Conservation (phyloP, 768 basidiomycete genomes). For the Phlegmacium glaucopus region DNA sequence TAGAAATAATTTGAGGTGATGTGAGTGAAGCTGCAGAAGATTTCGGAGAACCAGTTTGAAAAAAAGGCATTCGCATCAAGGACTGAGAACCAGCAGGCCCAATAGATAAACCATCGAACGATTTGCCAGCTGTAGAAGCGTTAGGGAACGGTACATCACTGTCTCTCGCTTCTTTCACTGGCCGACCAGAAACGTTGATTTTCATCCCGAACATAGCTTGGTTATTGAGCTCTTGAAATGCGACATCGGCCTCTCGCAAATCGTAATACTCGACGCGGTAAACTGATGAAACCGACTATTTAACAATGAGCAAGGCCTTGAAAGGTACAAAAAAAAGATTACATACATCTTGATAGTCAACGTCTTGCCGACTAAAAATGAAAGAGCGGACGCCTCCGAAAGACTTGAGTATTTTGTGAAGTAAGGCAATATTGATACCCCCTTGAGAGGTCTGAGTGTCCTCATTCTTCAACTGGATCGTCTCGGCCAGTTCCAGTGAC, state of each 20-base stretch:
- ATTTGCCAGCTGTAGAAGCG: slow-evolving; percentile 13
- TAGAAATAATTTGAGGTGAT: not conserved
- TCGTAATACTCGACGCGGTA: slow-evolving; percentile 72
- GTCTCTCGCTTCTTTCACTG: slow-evolving; percentile 3
- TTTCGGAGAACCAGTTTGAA: slow-evolving; percentile 14
- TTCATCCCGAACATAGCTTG: slow-evolving; percentile 49
- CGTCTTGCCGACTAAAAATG: slow-evolving; percentile 16
- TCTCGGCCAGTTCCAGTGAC: not conserved
- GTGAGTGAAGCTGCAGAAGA: not conserved
- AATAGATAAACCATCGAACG: slow-evolving; percentile 18
- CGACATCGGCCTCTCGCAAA: slow-evolving; percentile 50
- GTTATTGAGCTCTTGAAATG: slow-evolving; percentile 47
- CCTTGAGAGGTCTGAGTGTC: slow-evolving; percentile 2
- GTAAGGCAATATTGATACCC: slow-evolving; percentile 21
- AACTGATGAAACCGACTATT: slow-evolving; percentile 23
- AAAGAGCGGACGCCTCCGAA: slow-evolving; percentile 33
- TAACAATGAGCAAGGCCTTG: not conserved
- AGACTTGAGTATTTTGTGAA: slow-evolving; percentile 31
- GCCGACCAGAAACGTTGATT: slow-evolving; percentile 39
- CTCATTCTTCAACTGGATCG: slow-evolving; percentile 1
- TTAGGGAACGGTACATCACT: slow-evolving; percentile 5
- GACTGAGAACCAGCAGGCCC: slow-evolving; percentile 30
- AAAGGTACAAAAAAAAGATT: not conserved
- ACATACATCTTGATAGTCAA: slow-evolving; percentile 23
- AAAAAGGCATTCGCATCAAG: slow-evolving; percentile 32